Evolutionary conservation across 306 rosid species (phyloP).

Genomic region (Datisca glomerata): DNA sequence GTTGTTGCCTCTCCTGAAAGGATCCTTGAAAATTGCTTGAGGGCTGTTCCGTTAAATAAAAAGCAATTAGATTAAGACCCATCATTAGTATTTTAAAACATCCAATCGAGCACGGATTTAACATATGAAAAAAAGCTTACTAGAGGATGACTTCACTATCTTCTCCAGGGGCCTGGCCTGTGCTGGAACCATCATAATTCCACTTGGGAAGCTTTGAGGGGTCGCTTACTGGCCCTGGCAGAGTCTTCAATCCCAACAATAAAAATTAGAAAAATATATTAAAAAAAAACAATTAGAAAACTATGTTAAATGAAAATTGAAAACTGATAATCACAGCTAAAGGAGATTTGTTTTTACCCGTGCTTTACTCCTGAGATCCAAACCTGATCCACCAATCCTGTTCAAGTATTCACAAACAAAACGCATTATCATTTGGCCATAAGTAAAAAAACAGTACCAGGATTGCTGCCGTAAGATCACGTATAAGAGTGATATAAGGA

Average conservation of each 20-base stretch:
- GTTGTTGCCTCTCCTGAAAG: slow-evolving; percentile 1
- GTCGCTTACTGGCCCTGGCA: background rate
- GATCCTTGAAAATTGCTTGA: slow-evolving; percentile 2
- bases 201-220: background rate
- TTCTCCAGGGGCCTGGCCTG: background rate
- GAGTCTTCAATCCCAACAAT: too few relatives aligned
- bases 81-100: background rate
- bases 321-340: too few relatives aligned
- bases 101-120: too few relatives aligned
- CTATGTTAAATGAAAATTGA: too few relatives aligned
- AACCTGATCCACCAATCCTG: slow-evolving; percentile 1
- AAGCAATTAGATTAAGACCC: background rate
- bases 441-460: too few relatives aligned
- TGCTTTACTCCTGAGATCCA: background rate
- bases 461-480: too few relatives aligned
- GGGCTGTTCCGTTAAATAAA: background rate
- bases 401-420: too few relatives aligned
- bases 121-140: background rate
- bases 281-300: too few relatives aligned
- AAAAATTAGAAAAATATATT: too few relatives aligned
- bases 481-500: too few relatives aligned
- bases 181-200: slow-evolving; percentile 1
- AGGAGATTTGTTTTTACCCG: background rate
- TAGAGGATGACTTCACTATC: slow-evolving; percentile 1
- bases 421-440: too few relatives aligned